phyloP scores from a whole-genome alignment of 805 yeast species.

The Komagataella populi region DNA sequence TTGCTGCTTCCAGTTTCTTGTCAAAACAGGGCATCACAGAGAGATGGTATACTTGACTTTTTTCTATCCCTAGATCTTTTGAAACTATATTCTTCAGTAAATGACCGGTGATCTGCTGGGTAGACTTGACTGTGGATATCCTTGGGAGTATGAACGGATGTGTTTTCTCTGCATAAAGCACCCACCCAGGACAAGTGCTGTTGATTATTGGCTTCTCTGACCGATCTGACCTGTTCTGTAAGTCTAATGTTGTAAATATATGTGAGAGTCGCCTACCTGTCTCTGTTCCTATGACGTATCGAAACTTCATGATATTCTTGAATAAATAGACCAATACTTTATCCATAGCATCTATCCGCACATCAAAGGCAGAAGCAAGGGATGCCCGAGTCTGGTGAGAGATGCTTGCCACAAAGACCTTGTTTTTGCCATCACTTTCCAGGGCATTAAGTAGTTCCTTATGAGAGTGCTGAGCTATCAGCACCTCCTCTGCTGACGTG shows the following conservation, averaged over 20 bases:
- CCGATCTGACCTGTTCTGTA: constrained; percentile 5
- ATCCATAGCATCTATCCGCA: constrained; percentile 47
- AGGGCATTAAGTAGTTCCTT: constrained; percentile 57
- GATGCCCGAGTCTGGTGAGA: constrained; percentile 83
- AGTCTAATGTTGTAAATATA: constrained; percentile 29
- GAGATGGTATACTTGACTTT: constrained; percentile 50
- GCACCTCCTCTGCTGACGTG: constrained; percentile 91
- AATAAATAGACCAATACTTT: constrained; percentile 44
- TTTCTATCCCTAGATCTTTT: constrained; percentile 15
- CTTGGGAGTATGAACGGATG: constrained; percentile 72
- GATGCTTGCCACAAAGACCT: constrained; percentile 57
- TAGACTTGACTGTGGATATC: constrained; percentile 67
- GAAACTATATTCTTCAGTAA: constrained; percentile 43
- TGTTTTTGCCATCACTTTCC: constrained; percentile 15
- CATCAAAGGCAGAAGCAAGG: constrained; percentile 50
- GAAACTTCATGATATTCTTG: constrained; percentile 47
- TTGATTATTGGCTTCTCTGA: constrained; percentile 40
- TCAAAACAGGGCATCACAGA: constrained; percentile 96
- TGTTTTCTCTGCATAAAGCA: constrained; percentile 88
- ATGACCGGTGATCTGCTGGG: constrained; percentile 87
- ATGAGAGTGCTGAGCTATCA: constrained; percentile 85
- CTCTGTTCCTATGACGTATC: constrained; percentile 72
- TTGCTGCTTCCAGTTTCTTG: constrained; percentile 86
- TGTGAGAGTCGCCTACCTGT: constrained; percentile 64
- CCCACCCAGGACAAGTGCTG: constrained; percentile 92